A percentile compares a stretch with the other conserved stretches of the same genome.
These are phyloP conservation scores for Musa beccarii DNA, from an alignment of 176 grass and related monocot species.

Conservation along the genomic window DNA sequence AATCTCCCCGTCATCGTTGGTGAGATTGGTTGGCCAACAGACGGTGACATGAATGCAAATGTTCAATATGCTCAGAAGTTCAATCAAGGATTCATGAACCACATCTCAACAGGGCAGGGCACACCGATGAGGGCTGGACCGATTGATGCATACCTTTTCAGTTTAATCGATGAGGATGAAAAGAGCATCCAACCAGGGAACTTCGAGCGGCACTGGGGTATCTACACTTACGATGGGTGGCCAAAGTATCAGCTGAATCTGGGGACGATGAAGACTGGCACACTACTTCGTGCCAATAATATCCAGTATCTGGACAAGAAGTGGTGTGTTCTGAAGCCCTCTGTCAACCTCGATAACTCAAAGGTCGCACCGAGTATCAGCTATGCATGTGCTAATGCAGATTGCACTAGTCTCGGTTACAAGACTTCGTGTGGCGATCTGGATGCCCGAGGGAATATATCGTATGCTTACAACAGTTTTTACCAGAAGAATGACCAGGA, in stretches of 20 bases:
- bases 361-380: constrained; percentile 44
- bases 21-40: constrained; percentile 89
- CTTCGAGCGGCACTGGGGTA: constrained; percentile 95
- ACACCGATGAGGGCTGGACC: constrained; percentile 71
- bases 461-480: constrained; percentile 82
- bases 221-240: constrained; percentile 76
- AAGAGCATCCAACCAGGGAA: constrained; percentile 98
- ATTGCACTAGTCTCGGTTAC: constrained; percentile 91
- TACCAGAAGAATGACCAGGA: constrained; percentile 99
- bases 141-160: constrained; percentile 80
- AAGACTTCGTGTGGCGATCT: constrained; percentile 73
- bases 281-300: constrained; percentile 34
- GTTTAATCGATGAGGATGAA: constrained; percentile 84
- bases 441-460: constrained; percentile 65
- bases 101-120: constrained; percentile 49
- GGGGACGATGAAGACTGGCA: constrained; percentile 25
- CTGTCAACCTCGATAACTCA: constrained; percentile 28
- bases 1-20: constrained; percentile 77
- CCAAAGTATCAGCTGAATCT: constrained; percentile 79
- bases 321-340: constrained; percentile 93
- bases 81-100: constrained; percentile 90
- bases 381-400: constrained; percentile 71
- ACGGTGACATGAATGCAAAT: constrained; percentile 77
- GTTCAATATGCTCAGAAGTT: constrained; percentile 62
- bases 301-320: constrained; percentile 78